Evolutionary conservation across 306 rosid species (phyloP), one percentile per base, ranked within the genome.

Genomic region (Herpetospermum pedunculosum): DNA sequence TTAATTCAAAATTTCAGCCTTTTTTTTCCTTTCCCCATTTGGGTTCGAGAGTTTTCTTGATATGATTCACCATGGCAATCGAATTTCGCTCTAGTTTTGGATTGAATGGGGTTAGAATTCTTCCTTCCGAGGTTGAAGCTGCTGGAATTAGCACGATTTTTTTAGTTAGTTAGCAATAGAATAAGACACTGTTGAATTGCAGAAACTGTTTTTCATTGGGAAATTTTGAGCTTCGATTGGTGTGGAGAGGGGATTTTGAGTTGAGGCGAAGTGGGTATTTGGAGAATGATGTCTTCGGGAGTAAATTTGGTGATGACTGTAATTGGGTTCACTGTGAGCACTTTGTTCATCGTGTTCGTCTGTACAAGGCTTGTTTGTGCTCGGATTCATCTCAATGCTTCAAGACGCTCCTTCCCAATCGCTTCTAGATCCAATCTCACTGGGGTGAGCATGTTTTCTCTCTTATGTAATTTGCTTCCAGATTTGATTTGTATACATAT

Each of bases 301-400:
- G 59, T 90, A 13, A 92, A 92, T 73, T 79, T 92, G 88, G 98
- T 92, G 81, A 92, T 92, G 98, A 92, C 93, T n/a, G 92, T 87
- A 77, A 88, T 90, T 86, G 98, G 96, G 19, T 92, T 92, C 59
- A 90, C 87, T n/a, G 96, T 92, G 67, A 92, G 98, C 85, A 86
- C 92, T 73, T 80, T 87, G 93, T 92, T 92, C 92, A 92, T 92
- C 81, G 90, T 92, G 59, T 90, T 88, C 75, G 90, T 92, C 11
- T 92, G 92, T 77, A 90, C 97, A 0, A 87, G 97, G 60, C 92
- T 92, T n/a, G 44, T 92, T 53, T 92, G 98, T 80, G 97, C 97
- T 49, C 85, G 93, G 84, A 88, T 92, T 83, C 98, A 87, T 64
- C 79, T 87, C 77, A 88, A 87, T 83, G 90, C 89, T 80, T 80